These are phyloP conservation scores for Peniophora sp. DNA, from an alignment of 1,284 basidiomycete species.

Conservation along the genomic window DNA sequence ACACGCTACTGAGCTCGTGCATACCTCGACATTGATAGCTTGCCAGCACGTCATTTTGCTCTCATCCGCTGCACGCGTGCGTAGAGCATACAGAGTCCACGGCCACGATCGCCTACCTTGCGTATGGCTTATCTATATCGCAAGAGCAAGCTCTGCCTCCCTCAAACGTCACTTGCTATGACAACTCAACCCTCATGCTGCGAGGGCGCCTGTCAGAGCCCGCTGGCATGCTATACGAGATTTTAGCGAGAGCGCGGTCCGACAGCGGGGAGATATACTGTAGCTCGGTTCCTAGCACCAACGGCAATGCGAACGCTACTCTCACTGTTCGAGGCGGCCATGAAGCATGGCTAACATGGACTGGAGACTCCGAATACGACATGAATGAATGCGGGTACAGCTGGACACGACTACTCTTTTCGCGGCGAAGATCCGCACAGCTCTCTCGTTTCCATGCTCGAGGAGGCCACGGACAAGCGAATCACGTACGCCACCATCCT, in stretches of 20 bases:
- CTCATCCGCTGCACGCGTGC: constrained; percentile 53
- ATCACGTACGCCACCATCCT: constrained; percentile 6
- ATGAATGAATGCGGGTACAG: constrained; percentile 51
- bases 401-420: constrained; percentile 51
- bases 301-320: constrained; percentile 39
- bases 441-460: constrained; percentile 32
- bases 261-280: constrained; percentile 21
- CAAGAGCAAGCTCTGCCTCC: constrained; percentile 40
- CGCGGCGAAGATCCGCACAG: constrained; percentile 51
- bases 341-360: constrained; percentile 60
- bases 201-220: constrained; percentile 41
- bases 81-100: constrained; percentile 43
- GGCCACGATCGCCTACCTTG: constrained; percentile 28
- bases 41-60: constrained; percentile 60
- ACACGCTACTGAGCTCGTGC: not conserved
- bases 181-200: constrained; percentile 46
- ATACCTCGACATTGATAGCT: not conserved
- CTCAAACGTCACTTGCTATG: constrained; percentile 57
- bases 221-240: constrained; percentile 59
- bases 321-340: constrained; percentile 35
- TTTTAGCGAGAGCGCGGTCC: constrained; percentile 43
- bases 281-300: constrained; percentile 17
- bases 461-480: constrained; percentile 17
- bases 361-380: constrained; percentile 62
- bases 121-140: constrained; percentile 44